phyloP scores from a whole-genome alignment of 352 stramenopile species.

The Saprolegnia diclina region DNA sequence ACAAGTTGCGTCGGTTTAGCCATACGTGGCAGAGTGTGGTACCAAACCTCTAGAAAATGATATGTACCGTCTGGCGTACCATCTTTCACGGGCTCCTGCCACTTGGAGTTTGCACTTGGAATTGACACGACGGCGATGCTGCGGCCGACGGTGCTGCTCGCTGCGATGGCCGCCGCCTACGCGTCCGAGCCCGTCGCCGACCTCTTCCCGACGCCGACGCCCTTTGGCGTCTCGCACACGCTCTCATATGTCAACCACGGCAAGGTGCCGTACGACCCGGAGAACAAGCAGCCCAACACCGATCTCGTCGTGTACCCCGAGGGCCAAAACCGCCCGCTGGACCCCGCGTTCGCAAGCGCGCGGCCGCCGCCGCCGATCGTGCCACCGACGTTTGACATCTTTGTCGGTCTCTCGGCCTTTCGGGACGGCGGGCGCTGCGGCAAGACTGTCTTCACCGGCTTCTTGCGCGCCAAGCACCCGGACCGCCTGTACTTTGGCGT shows the following conservation, averaged over 20 bases:
- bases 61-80: no score
- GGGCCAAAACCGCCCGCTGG: constrained; percentile 9
- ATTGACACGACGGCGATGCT: no score
- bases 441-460: constrained; percentile 25
- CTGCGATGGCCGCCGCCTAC: no score
- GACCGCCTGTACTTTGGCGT: constrained; percentile 26
- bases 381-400: constrained; percentile 18
- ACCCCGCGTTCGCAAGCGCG: background rate
- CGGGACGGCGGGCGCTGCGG: constrained; percentile 19
- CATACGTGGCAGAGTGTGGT: no score
- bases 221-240: constrained; percentile 23
- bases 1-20: no score
- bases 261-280: constrained; percentile 20
- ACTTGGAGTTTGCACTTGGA: no score
- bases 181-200: no score
- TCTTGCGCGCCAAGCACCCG: constrained; percentile 6
- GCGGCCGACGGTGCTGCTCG: no score
- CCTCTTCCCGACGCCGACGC: constrained; percentile 10
- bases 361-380: constrained; percentile 15
- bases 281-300: constrained; percentile 21
- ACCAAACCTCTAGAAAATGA: no score
- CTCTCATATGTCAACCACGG: constrained; percentile 20
- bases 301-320: constrained; percentile 14
- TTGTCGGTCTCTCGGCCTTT: constrained; percentile 24
- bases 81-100: no score